These are phyloP conservation scores for Stromatinia cepivora DNA, from an alignment of 2,329 filamentous ascomycete species.

Conservation along the genomic window DNA sequence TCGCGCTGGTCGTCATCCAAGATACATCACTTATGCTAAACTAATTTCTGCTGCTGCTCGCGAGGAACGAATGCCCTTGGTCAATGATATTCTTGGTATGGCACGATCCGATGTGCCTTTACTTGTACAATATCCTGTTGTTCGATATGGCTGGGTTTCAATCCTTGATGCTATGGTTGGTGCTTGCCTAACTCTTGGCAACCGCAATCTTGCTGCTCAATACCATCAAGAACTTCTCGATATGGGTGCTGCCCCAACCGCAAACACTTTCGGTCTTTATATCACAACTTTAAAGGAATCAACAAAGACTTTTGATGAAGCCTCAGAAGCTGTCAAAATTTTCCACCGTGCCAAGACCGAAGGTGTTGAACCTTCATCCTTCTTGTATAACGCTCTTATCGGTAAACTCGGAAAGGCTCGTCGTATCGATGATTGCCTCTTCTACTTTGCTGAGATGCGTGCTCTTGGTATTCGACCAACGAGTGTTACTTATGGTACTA, in stretches of 20 bases:
- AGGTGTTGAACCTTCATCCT: slow-evolving; percentile 92
- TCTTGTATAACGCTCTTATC: slow-evolving; percentile 97
- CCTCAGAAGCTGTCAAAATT: slow-evolving; percentile 94
- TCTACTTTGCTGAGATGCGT: slow-evolving; percentile 98
- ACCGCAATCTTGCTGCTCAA: slow-evolving; percentile 76
- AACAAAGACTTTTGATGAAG: slow-evolving; percentile 96
- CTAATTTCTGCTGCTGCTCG: slow-evolving; percentile 88
- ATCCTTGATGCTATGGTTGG: slow-evolving; percentile 97
- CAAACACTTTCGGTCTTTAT: slow-evolving; percentile 97
- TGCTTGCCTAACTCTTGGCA: slow-evolving; percentile 79
- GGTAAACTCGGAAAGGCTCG: slow-evolving; percentile 97
- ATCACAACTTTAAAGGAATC: slow-evolving; percentile 99
- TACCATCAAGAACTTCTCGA: slow-evolving; percentile 90
- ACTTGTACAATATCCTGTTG: slow-evolving; percentile 77
- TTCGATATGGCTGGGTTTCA: slow-evolving; percentile 93
- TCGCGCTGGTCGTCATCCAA: slow-evolving; percentile 83
- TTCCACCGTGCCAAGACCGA: slow-evolving; percentile 92
- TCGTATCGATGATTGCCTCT: slow-evolving; percentile 95
- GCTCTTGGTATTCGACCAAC: slow-evolving; percentile 89
- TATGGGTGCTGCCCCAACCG: slow-evolving; percentile 88
- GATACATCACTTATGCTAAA: slow-evolving; percentile 97
- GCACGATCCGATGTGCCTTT: slow-evolving; percentile 87
- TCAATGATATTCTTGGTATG: slow-evolving; percentile 84
- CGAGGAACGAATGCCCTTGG: slow-evolving; percentile 76
- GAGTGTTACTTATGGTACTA: slow-evolving; percentile 95